Conservation (phyloP, 2,329 filamentous ascomycete genomes). For the Exophiala sideris region DNA sequence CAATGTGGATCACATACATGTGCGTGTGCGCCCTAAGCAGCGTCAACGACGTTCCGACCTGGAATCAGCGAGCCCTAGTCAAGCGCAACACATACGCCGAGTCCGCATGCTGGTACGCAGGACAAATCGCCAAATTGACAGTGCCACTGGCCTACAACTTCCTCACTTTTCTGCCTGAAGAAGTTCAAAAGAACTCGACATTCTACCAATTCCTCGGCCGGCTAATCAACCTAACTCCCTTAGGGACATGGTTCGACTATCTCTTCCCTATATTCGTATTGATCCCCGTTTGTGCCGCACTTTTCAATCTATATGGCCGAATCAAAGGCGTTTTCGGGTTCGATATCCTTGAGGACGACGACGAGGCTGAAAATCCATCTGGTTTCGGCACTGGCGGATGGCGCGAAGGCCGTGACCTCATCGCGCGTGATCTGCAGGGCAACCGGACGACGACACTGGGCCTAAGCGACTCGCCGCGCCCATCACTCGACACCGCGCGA, state of each 20-base stretch:
- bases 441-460: slow-evolving; percentile 51
- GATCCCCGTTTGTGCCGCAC: slow-evolving; percentile 75
- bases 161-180: slow-evolving; percentile 75
- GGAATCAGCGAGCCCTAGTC: slow-evolving; percentile 89
- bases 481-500: slow-evolving; percentile 28
- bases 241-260: slow-evolving; percentile 80
- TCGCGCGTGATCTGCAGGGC: slow-evolving; percentile 74
- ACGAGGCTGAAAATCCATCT: slow-evolving; percentile 58
- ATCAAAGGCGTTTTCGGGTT: slow-evolving; percentile 76
- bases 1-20: slow-evolving; percentile 94
- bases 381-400: slow-evolving; percentile 77
- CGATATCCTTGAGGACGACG: slow-evolving; percentile 71
- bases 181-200: slow-evolving; percentile 70
- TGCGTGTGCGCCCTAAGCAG: slow-evolving; percentile 82
- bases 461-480: slow-evolving; percentile 30
- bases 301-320: slow-evolving; percentile 86
- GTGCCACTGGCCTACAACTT: slow-evolving; percentile 96
- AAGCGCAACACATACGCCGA: slow-evolving; percentile 88
- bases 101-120: slow-evolving; percentile 91
- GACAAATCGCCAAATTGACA: slow-evolving; percentile 86
- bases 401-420: slow-evolving; percentile 87
- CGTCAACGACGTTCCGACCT: slow-evolving; percentile 92
- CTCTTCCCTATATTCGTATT: slow-evolving; percentile 87
- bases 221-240: slow-evolving; percentile 75
- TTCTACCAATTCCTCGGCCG: slow-evolving; percentile 86